phyloP scores from a whole-genome alignment of 2,329 filamentous ascomycete genomes.

The Penicillium capsulatum region DNA sequence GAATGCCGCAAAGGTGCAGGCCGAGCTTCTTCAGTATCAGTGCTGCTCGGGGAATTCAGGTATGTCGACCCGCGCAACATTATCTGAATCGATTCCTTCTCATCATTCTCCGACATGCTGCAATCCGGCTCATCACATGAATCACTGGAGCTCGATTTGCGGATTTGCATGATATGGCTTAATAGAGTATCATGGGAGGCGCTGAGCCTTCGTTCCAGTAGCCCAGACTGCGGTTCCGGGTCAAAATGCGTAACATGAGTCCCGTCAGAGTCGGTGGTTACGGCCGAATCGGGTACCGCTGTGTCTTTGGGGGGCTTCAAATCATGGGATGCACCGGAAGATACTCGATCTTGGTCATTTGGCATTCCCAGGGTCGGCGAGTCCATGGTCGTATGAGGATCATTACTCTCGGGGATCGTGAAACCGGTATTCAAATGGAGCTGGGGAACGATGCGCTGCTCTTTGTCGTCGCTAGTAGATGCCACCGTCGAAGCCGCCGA shows the following conservation, averaged over 20 bases:
- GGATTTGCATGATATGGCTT: constrained; percentile 48
- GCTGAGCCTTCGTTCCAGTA: constrained; percentile 35
- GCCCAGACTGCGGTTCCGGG: constrained; percentile 63
- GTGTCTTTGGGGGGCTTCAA: background rate
- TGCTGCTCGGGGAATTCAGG: constrained; percentile 30
- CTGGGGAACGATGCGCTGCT: constrained; percentile 16
- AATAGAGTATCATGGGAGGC: constrained; percentile 42
- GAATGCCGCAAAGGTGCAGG: constrained; percentile 20
- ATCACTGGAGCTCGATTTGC: constrained; percentile 43
- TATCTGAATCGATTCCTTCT: constrained; percentile 54
- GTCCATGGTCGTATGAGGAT: constrained; percentile 33
- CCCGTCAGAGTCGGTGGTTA: constrained; percentile 57
- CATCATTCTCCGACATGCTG: constrained; percentile 46
- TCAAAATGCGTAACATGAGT: constrained; percentile 63
- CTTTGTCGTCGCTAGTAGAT: constrained; percentile 12
- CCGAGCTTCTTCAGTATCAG: constrained; percentile 29
- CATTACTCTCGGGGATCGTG: constrained; percentile 11
- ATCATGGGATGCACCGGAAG: constrained; percentile 4
- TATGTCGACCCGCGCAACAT: constrained; percentile 49
- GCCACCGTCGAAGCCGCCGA: constrained; percentile 18
- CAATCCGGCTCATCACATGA: constrained; percentile 39
- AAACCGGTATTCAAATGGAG: constrained; percentile 28
- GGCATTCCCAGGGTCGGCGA: constrained; percentile 43
- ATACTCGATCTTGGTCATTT: constrained; percentile 10
- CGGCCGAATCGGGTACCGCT: constrained; percentile 37